A percentile compares a stretch with the other conserved stretches of the same genome.
Evolutionary conservation across 202 grass and related monocot genomes (phyloP).

Genomic region (Dendrocalamus latiflorus): DNA sequence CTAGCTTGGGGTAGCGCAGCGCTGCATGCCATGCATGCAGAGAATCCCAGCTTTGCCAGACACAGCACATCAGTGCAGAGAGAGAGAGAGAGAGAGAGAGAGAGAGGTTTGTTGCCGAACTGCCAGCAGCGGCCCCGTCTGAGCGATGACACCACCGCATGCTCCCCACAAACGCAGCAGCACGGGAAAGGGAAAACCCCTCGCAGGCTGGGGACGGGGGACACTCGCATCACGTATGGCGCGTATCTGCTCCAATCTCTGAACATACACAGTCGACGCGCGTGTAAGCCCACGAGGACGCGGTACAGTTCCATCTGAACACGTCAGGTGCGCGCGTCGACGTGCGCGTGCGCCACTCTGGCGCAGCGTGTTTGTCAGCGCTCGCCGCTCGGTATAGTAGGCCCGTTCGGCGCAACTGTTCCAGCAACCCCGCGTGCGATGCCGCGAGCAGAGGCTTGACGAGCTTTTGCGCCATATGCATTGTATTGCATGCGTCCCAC

Average conservation of each 20-base stretch:
- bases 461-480: neutral
- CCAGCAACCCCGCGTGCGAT: neutral
- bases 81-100: no score
- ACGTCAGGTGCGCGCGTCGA: neutral
- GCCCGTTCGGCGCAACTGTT: neutral
- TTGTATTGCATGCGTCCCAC: neutral
- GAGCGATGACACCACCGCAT: constrained; percentile 17
- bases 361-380: neutral
- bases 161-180: neutral
- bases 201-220: no score
- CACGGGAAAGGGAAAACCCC: neutral
- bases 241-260: neutral
- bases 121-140: neutral
- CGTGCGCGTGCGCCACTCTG: neutral
- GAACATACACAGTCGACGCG: neutral
- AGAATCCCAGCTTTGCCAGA: neutral
- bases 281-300: neutral
- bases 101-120: neutral
- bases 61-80: neutral
- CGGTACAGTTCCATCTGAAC: neutral
- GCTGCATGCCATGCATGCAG: constrained; percentile 2
- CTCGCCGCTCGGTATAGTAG: no score
- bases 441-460: neutral
- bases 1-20: neutral
- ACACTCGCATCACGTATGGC: neutral